phyloP scores from a whole-genome alignment of 116 monocot species.

The Posidonia oceanica region DNA sequence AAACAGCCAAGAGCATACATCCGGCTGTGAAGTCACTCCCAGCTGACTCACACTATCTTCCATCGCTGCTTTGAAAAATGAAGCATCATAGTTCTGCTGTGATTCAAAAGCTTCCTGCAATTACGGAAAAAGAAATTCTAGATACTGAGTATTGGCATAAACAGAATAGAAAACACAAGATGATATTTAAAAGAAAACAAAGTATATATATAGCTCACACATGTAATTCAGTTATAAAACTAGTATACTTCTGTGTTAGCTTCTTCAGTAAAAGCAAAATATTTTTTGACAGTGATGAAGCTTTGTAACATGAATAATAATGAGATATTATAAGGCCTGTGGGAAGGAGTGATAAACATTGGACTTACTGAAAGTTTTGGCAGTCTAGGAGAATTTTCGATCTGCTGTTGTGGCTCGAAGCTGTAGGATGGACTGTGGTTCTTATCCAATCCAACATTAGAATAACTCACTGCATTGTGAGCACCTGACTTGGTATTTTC shows the following conservation, averaged over 20 bases:
- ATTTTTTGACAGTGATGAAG: no score
- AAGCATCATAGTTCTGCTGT: constrained; percentile 34
- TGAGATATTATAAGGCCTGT: no score
- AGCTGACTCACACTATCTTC: constrained; percentile 25
- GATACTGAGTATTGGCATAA: background rate
- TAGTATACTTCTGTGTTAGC: background rate
- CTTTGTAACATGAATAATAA: background rate
- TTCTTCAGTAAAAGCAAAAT: no score
- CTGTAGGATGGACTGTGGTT: constrained; percentile 16
- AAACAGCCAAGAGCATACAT: constrained; percentile 25
- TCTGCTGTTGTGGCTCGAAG: constrained; percentile 12
- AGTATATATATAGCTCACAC: no score
- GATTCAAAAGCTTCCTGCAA: constrained; percentile 44
- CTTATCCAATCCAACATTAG: constrained; percentile 36
- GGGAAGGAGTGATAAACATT: background rate
- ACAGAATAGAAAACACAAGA: background rate
- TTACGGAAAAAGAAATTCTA: background rate
- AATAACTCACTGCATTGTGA: constrained; percentile 22
- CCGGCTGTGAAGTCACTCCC: constrained; percentile 24
- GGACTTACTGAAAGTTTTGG: constrained; percentile 42
- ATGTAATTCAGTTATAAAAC: no score
- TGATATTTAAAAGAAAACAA: no score
- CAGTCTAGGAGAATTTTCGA: constrained; percentile 16
- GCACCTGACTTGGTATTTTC: background rate
- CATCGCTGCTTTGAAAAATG: constrained; percentile 29